A percentile compares a stretch with the other conserved stretches of the same genome.
Evolutionary conservation across 768 basidiomycete species (phyloP).

Genomic region (Amanita brunnescens): DNA sequence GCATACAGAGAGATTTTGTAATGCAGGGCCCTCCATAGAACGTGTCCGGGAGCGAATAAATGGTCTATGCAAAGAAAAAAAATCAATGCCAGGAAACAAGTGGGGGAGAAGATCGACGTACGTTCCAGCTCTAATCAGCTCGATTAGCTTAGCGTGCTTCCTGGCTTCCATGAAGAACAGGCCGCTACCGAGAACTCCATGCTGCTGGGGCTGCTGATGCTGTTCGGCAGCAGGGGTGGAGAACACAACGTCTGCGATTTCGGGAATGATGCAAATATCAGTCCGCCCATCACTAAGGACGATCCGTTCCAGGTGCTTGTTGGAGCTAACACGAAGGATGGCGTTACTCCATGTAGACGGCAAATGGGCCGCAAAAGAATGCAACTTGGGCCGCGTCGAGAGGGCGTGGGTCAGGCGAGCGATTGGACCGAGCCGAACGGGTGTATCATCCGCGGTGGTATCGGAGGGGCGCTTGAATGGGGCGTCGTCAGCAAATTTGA

Average conservation of each 20-base stretch:
- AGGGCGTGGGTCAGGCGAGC: slow-evolving; percentile 24
- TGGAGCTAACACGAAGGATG: slow-evolving; percentile 41
- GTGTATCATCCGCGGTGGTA: not conserved
- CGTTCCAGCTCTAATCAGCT: slow-evolving; percentile 48
- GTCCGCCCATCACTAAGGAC: slow-evolving; percentile 20
- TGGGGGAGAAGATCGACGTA: slow-evolving; percentile 19
- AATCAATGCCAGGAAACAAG: not conserved
- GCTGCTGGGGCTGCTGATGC: not conserved
- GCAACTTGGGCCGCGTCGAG: slow-evolving; percentile 34
- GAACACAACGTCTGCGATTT: not conserved
- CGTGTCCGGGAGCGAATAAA: slow-evolving; percentile 28
- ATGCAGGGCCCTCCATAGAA: slow-evolving; percentile 16
- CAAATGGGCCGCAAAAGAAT: slow-evolving; percentile 43
- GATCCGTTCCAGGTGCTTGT: slow-evolving; percentile 41
- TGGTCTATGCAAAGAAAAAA: slow-evolving; percentile 11
- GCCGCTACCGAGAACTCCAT: slow-evolving; percentile 37
- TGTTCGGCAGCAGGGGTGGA: not conserved
- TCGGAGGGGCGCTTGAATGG: slow-evolving; percentile 14
- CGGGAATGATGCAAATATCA: slow-evolving; percentile 10
- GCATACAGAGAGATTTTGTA: not conserved
- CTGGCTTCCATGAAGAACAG: slow-evolving; percentile 51
- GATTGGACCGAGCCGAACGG: slow-evolving; percentile 18
- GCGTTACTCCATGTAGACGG: slow-evolving; percentile 53
- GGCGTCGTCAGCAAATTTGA: slow-evolving; percentile 47
- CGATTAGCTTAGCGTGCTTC: slow-evolving; percentile 40